Percentiles rank a stretch among this genome's conserved stretches.
phyloP scores from a whole-genome alignment of 2,329 filamentous ascomycete species.

The Penicillium brevicompactum region DNA sequence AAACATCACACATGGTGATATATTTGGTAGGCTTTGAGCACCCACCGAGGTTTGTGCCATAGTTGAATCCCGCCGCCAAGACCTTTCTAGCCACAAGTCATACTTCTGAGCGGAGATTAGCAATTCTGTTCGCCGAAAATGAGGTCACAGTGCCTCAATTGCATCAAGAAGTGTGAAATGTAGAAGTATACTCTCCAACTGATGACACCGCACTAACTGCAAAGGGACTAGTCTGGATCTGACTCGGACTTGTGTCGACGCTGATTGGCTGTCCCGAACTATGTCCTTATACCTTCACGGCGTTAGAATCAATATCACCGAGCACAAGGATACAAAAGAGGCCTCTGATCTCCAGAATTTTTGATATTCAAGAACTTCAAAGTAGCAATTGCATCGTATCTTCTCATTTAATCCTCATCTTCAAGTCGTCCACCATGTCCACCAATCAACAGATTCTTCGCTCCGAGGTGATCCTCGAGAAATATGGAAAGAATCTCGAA shows the following conservation, averaged over 20 bases:
- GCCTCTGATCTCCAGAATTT: accelerated
- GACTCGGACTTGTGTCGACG: not conserved
- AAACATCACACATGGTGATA: no score
- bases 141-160: no score
- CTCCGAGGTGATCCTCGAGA: conserved; percentile 21
- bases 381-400: not conserved
- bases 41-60: no score
- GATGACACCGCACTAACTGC: conserved; percentile 15
- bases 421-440: conserved; percentile 7
- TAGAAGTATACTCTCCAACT: not conserved
- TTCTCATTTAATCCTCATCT: not conserved
- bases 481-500: conserved; percentile 18
- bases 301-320: not conserved
- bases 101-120: no score
- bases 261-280: not conserved
- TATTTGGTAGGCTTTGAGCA: no score
- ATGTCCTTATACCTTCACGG: not conserved
- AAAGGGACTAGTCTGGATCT: not conserved
- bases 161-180: no score
- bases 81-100: no score
- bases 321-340: not conserved
- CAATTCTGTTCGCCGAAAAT: no score
- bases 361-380: not conserved
- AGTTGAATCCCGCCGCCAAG: no score
- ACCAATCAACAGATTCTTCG: conserved; percentile 16